Conservation (phyloP, 2,329 filamentous ascomycete species). For the Cyphellophora attinorum region DNA sequence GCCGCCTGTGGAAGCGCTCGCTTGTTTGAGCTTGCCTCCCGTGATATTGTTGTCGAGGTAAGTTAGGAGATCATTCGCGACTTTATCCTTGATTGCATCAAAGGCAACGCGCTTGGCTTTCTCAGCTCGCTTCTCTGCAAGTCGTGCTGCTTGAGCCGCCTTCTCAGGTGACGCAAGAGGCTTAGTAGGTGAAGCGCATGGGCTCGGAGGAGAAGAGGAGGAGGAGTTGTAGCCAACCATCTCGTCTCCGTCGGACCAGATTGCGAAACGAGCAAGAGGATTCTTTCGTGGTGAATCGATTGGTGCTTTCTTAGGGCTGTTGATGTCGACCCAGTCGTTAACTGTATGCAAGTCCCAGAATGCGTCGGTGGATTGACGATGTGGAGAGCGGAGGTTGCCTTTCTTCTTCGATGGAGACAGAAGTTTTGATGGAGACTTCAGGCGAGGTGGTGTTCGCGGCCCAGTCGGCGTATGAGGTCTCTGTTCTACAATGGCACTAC, state of each 20-base stretch:
- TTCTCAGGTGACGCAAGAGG: constrained; percentile 19
- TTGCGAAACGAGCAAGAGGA: constrained; percentile 16
- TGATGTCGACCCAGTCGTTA: constrained; percentile 45
- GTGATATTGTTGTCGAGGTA: constrained; percentile 47
- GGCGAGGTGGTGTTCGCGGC: constrained; percentile 25
- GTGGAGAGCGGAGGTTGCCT: constrained; percentile 39
- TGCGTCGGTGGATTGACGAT: constrained; percentile 40
- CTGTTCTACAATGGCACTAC: too few relatives aligned
- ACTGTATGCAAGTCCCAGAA: constrained; percentile 45
- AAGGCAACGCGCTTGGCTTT: constrained; percentile 40
- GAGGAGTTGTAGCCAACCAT: constrained; percentile 10
- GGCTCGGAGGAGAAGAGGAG: constrained; percentile 19
- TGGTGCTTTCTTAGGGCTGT: constrained; percentile 40
- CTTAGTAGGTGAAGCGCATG: constrained; percentile 17
- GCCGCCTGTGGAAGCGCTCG: constrained; percentile 45
- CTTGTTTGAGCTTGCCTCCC: constrained; percentile 35
- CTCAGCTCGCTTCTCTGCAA: constrained; percentile 26
- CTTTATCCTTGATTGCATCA: constrained; percentile 39
- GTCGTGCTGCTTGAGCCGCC: constrained; percentile 12
- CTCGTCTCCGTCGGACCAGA: constrained; percentile 28
- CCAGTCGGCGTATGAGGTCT: too few relatives aligned
- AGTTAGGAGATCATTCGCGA: constrained; percentile 46
- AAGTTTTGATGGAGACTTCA: constrained; percentile 20
- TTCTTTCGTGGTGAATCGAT: constrained; percentile 13
- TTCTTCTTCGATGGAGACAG: constrained; percentile 39